Evolutionary conservation across 345 rosid species (phyloP).

Genomic region (Noccaea caerulescens): DNA sequence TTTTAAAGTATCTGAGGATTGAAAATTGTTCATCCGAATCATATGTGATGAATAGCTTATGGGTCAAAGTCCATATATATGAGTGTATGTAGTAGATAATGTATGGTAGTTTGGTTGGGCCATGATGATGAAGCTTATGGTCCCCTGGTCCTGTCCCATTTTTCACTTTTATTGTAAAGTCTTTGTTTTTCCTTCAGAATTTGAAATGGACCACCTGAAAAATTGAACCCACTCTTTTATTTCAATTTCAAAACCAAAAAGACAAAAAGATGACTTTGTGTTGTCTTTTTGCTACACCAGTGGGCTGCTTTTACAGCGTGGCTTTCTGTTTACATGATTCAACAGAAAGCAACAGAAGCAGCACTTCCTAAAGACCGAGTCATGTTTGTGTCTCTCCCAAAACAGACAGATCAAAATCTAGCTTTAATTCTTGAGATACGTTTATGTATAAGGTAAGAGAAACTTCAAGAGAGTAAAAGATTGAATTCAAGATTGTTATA

Average conservation of each 20-base stretch:
- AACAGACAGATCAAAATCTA: constrained; percentile 12
- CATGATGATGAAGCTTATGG: constrained; percentile 39
- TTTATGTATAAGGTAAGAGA: background rate
- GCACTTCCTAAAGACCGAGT: constrained; percentile 19
- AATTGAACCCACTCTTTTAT: background rate
- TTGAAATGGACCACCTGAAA: constrained; percentile 31
- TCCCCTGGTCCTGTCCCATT: constrained; percentile 10
- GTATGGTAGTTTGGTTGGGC: constrained; percentile 36
- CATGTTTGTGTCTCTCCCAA: constrained; percentile 31
- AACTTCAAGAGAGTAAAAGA: background rate
- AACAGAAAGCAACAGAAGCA: constrained; percentile 30
- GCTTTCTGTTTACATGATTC: constrained; percentile 27
- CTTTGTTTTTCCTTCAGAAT: background rate
- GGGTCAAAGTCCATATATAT: constrained; percentile 13
- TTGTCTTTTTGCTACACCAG: constrained; percentile 27
- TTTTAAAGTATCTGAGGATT: background rate
- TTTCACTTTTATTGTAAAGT: constrained; percentile 25
- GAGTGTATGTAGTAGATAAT: constrained; percentile 17
- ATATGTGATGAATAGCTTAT: background rate
- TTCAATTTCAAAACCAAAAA: constrained; percentile 2
- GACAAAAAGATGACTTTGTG: constrained; percentile 29
- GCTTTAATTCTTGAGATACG: constrained; percentile 7
- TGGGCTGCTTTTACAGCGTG: constrained; percentile 40
- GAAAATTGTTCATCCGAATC: background rate
- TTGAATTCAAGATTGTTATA: background rate